phyloP scores from a whole-genome alignment of 1,139 yeast genomes.

The Blastobotrys persicus region DNA sequence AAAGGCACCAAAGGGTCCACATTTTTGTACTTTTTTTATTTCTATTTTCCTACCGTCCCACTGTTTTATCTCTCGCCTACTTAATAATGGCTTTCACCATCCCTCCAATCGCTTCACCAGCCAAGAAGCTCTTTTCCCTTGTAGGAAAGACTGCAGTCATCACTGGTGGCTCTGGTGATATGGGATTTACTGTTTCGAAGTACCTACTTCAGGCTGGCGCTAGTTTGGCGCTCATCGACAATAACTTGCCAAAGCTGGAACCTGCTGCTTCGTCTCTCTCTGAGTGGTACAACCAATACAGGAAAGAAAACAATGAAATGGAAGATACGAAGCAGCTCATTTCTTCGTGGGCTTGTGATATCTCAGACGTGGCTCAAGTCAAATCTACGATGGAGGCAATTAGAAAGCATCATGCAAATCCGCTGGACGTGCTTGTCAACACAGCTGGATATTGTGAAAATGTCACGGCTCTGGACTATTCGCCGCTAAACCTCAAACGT shows the following conservation, averaged over 20 bases:
- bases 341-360: constrained; percentile 74
- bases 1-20: constrained; percentile 2
- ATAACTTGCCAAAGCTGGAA: constrained; percentile 55
- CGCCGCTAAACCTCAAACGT: constrained; percentile 65
- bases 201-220: constrained; percentile 33
- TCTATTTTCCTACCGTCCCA: neutral
- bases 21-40: neutral
- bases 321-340: constrained; percentile 30
- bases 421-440: constrained; percentile 66
- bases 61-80: neutral
- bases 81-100: constrained; percentile 6
- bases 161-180: constrained; percentile 84
- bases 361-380: constrained; percentile 63
- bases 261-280: constrained; percentile 59
- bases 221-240: constrained; percentile 66
- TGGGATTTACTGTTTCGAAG: constrained; percentile 54
- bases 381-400: constrained; percentile 52
- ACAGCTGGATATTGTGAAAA: constrained; percentile 86
- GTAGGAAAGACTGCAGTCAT: constrained; percentile 71
- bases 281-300: constrained; percentile 47
- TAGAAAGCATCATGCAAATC: constrained; percentile 53
- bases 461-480: constrained; percentile 74
- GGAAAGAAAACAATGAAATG: constrained; percentile 9
- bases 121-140: constrained; percentile 37
- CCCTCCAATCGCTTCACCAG: constrained; percentile 13